Base-by-base conservation (phyloP, 345 rosid species). In the Ceriops tagal region DNA sequence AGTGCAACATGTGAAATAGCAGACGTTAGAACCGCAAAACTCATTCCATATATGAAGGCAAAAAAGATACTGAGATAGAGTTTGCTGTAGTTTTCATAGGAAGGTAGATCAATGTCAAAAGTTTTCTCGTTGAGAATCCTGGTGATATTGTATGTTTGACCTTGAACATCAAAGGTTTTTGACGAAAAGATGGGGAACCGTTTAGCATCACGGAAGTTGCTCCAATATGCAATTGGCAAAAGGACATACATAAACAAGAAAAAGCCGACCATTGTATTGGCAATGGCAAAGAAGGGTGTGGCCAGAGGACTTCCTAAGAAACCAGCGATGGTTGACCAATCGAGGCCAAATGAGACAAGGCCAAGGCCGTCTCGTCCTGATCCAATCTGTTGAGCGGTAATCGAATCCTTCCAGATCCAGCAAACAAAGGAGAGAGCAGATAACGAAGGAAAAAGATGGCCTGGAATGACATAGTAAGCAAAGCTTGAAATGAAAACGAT, bases 291-390 rank as follows among this genome's bases (percentile, higher is more conserved):
- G 62, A 84, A 82, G 0, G 91, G 97, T 1, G 79, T 75, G 59
- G 93, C 88, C 21, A 93, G 82, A 22, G 98, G 98, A 72, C 84
- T 83, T 37, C 92, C 92, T 47, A 91, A 34, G 89, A 84, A 93
- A 63, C 85, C 67, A 31, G 87, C 85, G 62, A 89, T 78, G 0
- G 89, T 85, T 9, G 96, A 71, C 97, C 93, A 93, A 73, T 91
- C 96, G 9, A 93, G 79, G 61, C 87, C 91, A 15, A 93, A 89
- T 0, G 96, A 85, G 35, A 89, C 93, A 8, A 91, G 65, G 30
- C 96, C 92, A 3, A 86, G 83, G 43, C 92, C 96, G 1, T 72
- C 61, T 18, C 79, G 69, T 43, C 92, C 96, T 0, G 88, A 88
- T 8, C 93, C 96, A 6, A 91, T 28, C 64, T 87, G 88, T 34